Evolutionary conservation across 495 filamentous ascomycete species (phyloP).

Genomic region (Penicillium odoratum): DNA sequence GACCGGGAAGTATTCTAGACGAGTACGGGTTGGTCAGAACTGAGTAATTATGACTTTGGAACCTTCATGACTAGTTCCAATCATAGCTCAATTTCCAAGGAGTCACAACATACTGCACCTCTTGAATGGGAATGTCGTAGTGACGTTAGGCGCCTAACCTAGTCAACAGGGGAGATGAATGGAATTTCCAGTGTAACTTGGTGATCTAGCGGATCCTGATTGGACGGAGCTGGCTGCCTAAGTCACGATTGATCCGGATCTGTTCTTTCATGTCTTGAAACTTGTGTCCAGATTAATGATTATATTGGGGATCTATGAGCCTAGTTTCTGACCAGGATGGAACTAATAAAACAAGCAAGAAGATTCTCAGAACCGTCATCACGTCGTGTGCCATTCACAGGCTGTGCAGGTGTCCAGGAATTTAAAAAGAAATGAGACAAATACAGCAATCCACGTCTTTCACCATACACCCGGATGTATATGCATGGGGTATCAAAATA

Average conservation of each 20-base stretch:
- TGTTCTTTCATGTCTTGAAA: not conserved
- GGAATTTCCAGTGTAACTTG: too few relatives aligned
- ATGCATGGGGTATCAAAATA: constrained; percentile 34
- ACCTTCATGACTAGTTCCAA: too few relatives aligned
- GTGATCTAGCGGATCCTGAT: not conserved
- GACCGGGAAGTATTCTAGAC: not conserved
- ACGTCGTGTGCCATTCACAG: constrained; percentile 22
- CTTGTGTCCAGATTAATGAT: not conserved
- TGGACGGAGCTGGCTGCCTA: not conserved
- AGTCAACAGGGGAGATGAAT: too few relatives aligned
- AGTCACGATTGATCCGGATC: not conserved
- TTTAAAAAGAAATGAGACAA: constrained; percentile 6
- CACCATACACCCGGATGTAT: constrained; percentile 30
- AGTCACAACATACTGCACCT: too few relatives aligned
- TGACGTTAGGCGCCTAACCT: too few relatives aligned
- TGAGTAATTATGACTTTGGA: too few relatives aligned
- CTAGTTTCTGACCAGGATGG: not conserved
- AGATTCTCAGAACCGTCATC: constrained; percentile 20
- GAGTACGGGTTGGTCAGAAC: not conserved
- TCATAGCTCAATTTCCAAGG: too few relatives aligned
- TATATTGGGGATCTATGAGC: not conserved
- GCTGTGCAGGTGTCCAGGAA: constrained; percentile 1
- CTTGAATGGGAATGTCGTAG: too few relatives aligned
- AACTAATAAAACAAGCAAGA: constrained; percentile 18
- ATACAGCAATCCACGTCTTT: constrained; percentile 5